A percentile compares a stretch with the other conserved stretches of the same genome.
Conservation (phyloP, 768 basidiomycete genomes). For the Mycena metata region DNA sequence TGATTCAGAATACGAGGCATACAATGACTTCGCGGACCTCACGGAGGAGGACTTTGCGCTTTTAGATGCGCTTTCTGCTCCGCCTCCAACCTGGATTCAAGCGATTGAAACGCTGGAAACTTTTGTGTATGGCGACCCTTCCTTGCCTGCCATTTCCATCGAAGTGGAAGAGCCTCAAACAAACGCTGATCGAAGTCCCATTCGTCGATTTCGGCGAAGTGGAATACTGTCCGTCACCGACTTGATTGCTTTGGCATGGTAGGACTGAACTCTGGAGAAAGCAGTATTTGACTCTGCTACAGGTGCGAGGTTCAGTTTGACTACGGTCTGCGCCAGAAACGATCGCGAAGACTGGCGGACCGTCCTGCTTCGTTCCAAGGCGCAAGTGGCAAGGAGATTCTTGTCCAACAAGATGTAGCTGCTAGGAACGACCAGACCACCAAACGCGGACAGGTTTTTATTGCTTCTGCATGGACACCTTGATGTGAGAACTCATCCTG, state of each 20-base stretch:
- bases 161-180: slow-evolving; percentile 45
- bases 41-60: slow-evolving; percentile 68
- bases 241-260: slow-evolving; percentile 74
- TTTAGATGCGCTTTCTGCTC: slow-evolving; percentile 57
- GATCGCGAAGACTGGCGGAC: slow-evolving; percentile 60
- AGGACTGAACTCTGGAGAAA: slow-evolving; percentile 40
- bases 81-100: not conserved
- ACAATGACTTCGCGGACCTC: slow-evolving; percentile 67
- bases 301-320: slow-evolving; percentile 90
- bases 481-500: not conserved
- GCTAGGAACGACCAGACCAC: slow-evolving; percentile 66
- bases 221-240: slow-evolving; percentile 73
- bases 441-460: slow-evolving; percentile 67
- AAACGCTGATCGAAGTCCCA: slow-evolving; percentile 48
- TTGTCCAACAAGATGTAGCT: slow-evolving; percentile 65
- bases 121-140: slow-evolving; percentile 9
- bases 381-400: slow-evolving; percentile 70
- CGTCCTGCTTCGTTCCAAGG: slow-evolving; percentile 72
- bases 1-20: slow-evolving; percentile 59
- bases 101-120: slow-evolving; percentile 7
- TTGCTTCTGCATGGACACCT: no score
- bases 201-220: slow-evolving; percentile 58
- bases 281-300: not conserved
- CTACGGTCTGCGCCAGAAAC: slow-evolving; percentile 75
- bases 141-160: slow-evolving; percentile 51